Evolutionary conservation across 202 grass and related monocot species (phyloP).

Genomic region (Panicum virgatum): DNA sequence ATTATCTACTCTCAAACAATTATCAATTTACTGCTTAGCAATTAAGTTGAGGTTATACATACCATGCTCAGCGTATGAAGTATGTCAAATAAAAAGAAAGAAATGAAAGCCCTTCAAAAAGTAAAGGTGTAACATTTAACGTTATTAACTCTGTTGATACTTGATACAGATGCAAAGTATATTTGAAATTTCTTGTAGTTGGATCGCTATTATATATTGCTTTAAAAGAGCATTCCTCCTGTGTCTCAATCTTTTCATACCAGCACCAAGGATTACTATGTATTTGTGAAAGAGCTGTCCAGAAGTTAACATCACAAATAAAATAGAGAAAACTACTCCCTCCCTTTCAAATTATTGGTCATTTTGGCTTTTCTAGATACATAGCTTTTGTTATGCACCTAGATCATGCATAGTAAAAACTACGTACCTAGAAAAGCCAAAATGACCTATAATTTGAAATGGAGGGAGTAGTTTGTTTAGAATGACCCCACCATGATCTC

Average conservation of each 20-base stretch:
- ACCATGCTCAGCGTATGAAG: background rate
- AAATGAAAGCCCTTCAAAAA: background rate
- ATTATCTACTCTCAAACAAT: background rate
- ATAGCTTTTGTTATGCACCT: too few relatives aligned
- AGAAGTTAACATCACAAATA: background rate
- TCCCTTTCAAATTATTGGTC: too few relatives aligned
- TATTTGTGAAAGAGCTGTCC: conserved; percentile 8
- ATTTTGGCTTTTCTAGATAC: too few relatives aligned
- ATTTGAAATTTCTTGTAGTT: background rate
- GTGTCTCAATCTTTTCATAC: background rate
- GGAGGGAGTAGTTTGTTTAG: background rate
- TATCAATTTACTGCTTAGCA: background rate
- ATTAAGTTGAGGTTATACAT: background rate
- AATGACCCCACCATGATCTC: conserved; percentile 1
- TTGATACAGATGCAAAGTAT: conserved; percentile 8
- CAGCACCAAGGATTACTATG: background rate
- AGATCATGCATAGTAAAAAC: too few relatives aligned
- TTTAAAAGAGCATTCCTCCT: conserved; percentile 11
- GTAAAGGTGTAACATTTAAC: background rate
- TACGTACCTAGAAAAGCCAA: too few relatives aligned
- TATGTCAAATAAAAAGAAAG: conserved; percentile 1
- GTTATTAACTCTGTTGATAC: background rate
- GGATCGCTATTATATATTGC: background rate
- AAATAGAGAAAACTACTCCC: background rate
- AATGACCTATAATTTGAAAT: too few relatives aligned